Evolutionary conservation across 1,284 basidiomycete genomes (phyloP), one percentile per base, ranked within the genome.

Genomic region (Naganishia cerealis): DNA sequence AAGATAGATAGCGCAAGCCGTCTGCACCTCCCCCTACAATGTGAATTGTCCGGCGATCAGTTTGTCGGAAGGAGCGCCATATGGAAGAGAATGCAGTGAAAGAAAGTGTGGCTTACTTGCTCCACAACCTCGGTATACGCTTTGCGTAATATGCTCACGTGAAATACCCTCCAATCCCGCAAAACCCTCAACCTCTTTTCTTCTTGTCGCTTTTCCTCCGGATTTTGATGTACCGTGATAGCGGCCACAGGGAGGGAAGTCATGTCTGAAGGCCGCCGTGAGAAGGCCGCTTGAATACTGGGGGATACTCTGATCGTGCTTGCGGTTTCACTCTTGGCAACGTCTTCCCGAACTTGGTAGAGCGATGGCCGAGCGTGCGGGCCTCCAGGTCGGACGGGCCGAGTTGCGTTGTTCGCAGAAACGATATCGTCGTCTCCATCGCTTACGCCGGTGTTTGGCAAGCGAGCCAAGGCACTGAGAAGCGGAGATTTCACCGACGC

Each of bases 11-110:
- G 66, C 57, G 38, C 66, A 61, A 46, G 66, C 66, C n/a, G 67
- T 57, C 42, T 70, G 69, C 3, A 48, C 29, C n/a, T 70, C 66
- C 10, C 69, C 69, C 69, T 70, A 33, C 13, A 10, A 46, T 24
- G 21, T 26, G 6, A 29, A 53, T 8, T 3, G 18, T 21, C 29
- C 29, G 29, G 15, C 21, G 21, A 50, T 52, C 29, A 55, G 54
- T 33, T 21, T 24, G 46, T 15, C 4, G 39, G n/a, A 26, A 63
- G 7, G 61, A 55, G 16, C 3, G 21, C 7, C 9, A 21, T 62
- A 7, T n/a, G 26, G n/a, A 38, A 12, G 24, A 16, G 13, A 7
- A 13, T n/a, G 8, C 65, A 8, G 18, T 21, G 9, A 3, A 33
- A 18, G 39, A 24, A 29, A 3, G 13, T 3, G 2, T 42, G n/a